Evolutionary conservation across 371 early-diverging fungal species (phyloP), one percentile per base, ranked within the genome.

Genomic region (Haplosporangium sp.): DNA sequence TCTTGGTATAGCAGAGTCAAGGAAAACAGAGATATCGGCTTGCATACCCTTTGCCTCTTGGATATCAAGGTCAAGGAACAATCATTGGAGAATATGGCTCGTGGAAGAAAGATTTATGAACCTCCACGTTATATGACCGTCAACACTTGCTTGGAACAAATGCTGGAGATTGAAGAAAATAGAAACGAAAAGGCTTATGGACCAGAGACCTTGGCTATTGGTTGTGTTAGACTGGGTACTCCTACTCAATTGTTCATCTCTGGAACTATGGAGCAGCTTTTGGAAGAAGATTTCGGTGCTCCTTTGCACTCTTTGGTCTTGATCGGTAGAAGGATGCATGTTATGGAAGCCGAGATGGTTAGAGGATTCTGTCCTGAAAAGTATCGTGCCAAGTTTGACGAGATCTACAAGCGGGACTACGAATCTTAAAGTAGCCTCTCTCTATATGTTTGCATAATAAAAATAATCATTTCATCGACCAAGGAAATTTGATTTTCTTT

Each of bases 61-160:
- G 99, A 99, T 86, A 99, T 99, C 87, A 99, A 98, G 86, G 99
- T 99, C 55, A 97, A 98, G 85, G 99, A 99, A 86, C 98, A 97
- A 86, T 94, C 92, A 62, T 86, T 94, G 34, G 98, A 99, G 85
- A 98, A 97, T 84, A 86, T 98, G 90, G 96, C 94, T 56, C 91
- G 94, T 62, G 96, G 96, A 20, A 90, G 97, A 53, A 91, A 89
- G 85, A 95, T 97, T 63, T 98, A 96, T 85, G 98, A 98, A 83
- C 97, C 98, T 19, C 97, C 99, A 71, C 88, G 99, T 47, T 99
- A 92, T 89, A 99, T 99, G 99, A 96, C 96, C 10, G 94, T 97
- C 61, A 96, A 96, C 85, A 93, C 92, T 76, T 98, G 98, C 34
- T 89, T 96, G 15, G 91, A 94, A 67, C 99, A 99, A 84, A 86